Conservation (phyloP, 192 early-diverging fungal species). For the Pilaira anomala region DNA sequence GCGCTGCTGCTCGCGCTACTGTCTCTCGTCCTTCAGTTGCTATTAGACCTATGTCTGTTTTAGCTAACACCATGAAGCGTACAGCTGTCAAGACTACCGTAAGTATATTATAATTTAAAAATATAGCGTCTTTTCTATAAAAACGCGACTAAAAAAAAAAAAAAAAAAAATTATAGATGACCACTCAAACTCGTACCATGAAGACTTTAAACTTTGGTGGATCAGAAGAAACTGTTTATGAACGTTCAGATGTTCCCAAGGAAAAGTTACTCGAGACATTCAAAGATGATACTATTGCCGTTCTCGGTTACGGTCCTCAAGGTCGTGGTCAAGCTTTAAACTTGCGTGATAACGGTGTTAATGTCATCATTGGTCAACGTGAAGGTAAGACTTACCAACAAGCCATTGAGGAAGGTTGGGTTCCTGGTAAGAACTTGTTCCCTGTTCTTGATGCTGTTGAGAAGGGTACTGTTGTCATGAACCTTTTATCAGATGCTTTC, state of each 20-base stretch:
- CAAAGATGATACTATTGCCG: slow-evolving; percentile 87
- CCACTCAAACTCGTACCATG: slow-evolving; percentile 81
- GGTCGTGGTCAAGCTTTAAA: slow-evolving; percentile 95
- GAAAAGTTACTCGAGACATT: slow-evolving; percentile 90
- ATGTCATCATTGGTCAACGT: slow-evolving; percentile 92
- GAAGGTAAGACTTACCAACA: slow-evolving; percentile 88
- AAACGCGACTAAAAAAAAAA: not conserved
- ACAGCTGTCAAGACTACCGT: slow-evolving; percentile 29
- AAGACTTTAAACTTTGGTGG: slow-evolving; percentile 97
- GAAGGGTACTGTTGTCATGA: slow-evolving; percentile 90
- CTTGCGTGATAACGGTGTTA: slow-evolving; percentile 94
- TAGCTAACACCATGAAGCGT: slow-evolving; percentile 16
- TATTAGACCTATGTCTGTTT: slow-evolving; percentile 25
- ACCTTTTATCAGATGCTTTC: slow-evolving; percentile 94
- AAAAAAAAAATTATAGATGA: slow-evolving; percentile 88
- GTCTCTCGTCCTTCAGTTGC: slow-evolving; percentile 25
- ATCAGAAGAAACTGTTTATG: slow-evolving; percentile 87
- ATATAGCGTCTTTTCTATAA: not conserved
- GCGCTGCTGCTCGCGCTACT: slow-evolving; percentile 31
- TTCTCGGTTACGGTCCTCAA: slow-evolving; percentile 95
- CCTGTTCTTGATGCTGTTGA: slow-evolving; percentile 85
- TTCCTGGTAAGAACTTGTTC: slow-evolving; percentile 94
- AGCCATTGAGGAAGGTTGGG: slow-evolving; percentile 93
- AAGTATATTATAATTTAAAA: not conserved
- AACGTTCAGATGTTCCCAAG: slow-evolving; percentile 90